Conservation (phyloP, 2,329 filamentous ascomycete genomes). For the Geosmithia morbida region DNA sequence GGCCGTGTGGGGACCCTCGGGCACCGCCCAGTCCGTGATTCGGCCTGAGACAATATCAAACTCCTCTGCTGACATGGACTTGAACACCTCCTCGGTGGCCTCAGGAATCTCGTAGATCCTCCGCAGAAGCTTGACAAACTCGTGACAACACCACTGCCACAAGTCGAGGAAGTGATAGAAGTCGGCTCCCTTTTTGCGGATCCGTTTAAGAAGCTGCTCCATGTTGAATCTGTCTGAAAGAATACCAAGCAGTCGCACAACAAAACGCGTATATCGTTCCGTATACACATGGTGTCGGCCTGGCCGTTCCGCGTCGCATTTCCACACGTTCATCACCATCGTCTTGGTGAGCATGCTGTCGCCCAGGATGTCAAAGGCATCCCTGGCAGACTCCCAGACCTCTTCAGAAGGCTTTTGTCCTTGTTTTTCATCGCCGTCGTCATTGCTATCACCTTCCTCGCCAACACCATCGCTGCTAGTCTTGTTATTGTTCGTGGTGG, state of each 20-base stretch:
- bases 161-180: slow-evolving; percentile 48
- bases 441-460: slow-evolving; percentile 6
- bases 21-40: slow-evolving; percentile 35
- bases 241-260: slow-evolving; percentile 59
- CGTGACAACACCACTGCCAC: slow-evolving; percentile 40
- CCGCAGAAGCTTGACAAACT: slow-evolving; percentile 39
- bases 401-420: background rate
- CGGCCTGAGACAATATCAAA: slow-evolving; percentile 42
- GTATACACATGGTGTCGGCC: slow-evolving; percentile 90
- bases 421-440: background rate
- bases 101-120: slow-evolving; percentile 28
- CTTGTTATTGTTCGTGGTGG: slow-evolving; percentile 6
- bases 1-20: slow-evolving; percentile 19
- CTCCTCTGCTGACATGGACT: slow-evolving; percentile 35
- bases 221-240: slow-evolving; percentile 62
- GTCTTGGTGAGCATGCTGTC: slow-evolving; percentile 77
- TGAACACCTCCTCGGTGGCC: slow-evolving; percentile 39
- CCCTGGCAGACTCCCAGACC: slow-evolving; percentile 37
- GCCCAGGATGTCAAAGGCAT: slow-evolving; percentile 63
- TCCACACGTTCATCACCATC: slow-evolving; percentile 91
- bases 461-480: background rate
- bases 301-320: slow-evolving; percentile 70
- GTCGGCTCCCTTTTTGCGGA: slow-evolving; percentile 71
- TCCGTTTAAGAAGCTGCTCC: slow-evolving; percentile 63
- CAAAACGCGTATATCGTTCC: slow-evolving; percentile 71